A percentile compares a stretch with the other conserved stretches of the same genome.
Evolutionary conservation across 1,139 yeast genomes (phyloP).

Genomic region (Saccharomyces hybrid): DNA sequence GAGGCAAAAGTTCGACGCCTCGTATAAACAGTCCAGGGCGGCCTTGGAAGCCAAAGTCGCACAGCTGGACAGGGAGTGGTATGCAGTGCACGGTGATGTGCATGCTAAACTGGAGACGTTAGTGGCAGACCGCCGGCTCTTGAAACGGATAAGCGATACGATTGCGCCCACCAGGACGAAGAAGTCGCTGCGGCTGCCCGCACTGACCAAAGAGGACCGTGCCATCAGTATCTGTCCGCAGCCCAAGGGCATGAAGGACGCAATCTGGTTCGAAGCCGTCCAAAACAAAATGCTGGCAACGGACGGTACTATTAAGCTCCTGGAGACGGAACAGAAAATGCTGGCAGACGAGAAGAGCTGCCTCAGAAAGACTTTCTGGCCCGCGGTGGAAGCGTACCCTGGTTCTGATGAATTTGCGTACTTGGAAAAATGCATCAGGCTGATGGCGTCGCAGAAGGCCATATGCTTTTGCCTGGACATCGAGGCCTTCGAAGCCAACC

Average conservation of each 20-base stretch:
- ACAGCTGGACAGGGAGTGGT: constrained; percentile 1
- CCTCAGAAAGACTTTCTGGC: constrained; percentile 4
- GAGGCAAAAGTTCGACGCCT: constrained; percentile 2
- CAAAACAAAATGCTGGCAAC: not conserved
- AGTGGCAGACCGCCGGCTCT: not conserved
- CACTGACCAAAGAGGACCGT: not conserved
- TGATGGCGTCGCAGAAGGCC: constrained; percentile 27
- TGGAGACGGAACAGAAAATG: not conserved
- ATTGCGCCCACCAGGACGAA: not conserved
- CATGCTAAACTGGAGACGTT: not conserved
- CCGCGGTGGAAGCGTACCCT: constrained; percentile 20
- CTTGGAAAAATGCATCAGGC: constrained; percentile 19
- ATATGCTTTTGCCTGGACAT: constrained; percentile 51
- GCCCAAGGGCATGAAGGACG: not conserved
- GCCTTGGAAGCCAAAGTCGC: constrained; percentile 5
- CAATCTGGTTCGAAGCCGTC: not conserved
- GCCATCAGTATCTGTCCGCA: not conserved
- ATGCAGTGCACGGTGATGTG: not conserved
- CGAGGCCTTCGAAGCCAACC: constrained; percentile 54
- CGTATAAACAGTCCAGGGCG: constrained; percentile 13
- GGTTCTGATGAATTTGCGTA: constrained; percentile 19
- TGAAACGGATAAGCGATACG: not conserved
- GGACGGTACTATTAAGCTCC: not conserved
- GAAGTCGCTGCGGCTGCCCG: not conserved
- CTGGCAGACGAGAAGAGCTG: not conserved